phyloP scores from a whole-genome alignment of 805 yeast genomes.

The Sporopachydermia quercuum region DNA sequence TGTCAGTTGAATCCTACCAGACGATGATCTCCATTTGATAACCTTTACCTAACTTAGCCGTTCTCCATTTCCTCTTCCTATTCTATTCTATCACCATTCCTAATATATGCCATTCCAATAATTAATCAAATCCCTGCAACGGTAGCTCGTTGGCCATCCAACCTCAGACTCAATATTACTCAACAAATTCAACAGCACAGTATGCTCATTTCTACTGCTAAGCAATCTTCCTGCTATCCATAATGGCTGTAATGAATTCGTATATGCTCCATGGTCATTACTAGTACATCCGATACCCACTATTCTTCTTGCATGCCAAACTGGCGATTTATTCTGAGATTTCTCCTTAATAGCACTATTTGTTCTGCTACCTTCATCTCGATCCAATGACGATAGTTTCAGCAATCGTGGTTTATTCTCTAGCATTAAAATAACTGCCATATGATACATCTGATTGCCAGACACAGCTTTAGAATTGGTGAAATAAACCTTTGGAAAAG shows the following conservation, averaged over 20 bases:
- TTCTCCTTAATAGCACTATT: background rate
- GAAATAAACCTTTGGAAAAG: constrained; percentile 24
- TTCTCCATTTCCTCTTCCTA: too few relatives aligned
- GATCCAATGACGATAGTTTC: constrained; percentile 13
- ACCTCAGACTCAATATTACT: background rate
- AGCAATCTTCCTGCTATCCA: constrained; percentile 18
- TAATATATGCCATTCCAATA: background rate
- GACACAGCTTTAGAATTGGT: constrained; percentile 24
- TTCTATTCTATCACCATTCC: background rate
- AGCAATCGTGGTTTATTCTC: constrained; percentile 25
- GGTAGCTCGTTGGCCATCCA: background rate
- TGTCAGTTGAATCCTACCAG: too few relatives aligned
- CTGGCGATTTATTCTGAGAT: constrained; percentile 14
- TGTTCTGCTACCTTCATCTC: background rate
- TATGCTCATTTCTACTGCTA: constrained; percentile 16
- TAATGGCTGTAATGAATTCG: constrained; percentile 16
- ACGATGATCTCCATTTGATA: too few relatives aligned
- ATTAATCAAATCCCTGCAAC: background rate
- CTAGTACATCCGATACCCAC: constrained; percentile 21
- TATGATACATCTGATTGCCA: constrained; percentile 24
- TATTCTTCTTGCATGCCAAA: constrained; percentile 27
- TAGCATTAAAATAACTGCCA: constrained; percentile 23
- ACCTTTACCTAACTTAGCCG: too few relatives aligned
- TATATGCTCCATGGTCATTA: constrained; percentile 16
- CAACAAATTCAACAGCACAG: background rate